A percentile compares a stretch with the other conserved stretches of the same genome.
Conservation (phyloP, 805 yeast genomes). For the Candida maltosa region DNA sequence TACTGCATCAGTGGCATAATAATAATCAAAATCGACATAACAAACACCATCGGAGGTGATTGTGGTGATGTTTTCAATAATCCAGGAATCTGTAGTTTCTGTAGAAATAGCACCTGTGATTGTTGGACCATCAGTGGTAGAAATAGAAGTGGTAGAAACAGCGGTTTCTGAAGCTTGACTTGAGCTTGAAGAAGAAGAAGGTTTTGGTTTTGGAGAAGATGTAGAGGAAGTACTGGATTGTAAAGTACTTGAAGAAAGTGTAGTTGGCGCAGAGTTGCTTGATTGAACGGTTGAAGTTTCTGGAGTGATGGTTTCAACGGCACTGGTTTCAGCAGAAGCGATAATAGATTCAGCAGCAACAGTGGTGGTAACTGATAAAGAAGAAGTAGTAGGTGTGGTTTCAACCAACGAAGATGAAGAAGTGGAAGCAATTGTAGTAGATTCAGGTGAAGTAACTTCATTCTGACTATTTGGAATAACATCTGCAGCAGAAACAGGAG, state of each 20-base stretch:
- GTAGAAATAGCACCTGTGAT: constrained; percentile 23
- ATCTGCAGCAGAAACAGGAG: constrained; percentile 22
- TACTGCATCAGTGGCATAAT: constrained; percentile 25
- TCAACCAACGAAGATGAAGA: constrained; percentile 3
- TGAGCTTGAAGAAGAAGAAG: constrained; percentile 6
- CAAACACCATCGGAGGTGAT: constrained; percentile 28
- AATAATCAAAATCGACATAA: constrained; percentile 35
- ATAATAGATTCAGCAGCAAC: too few relatives aligned
- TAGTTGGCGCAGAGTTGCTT: too few relatives aligned
- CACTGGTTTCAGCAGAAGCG: too few relatives aligned
- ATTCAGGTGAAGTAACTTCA: constrained; percentile 4
- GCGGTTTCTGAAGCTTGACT: constrained; percentile 8
- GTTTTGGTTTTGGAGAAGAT: constrained; percentile 7
- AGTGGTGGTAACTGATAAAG: too few relatives aligned
- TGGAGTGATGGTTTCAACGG: too few relatives aligned
- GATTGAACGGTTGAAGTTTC: too few relatives aligned
- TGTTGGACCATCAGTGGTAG: constrained; percentile 20
- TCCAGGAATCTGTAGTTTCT: constrained; percentile 27
- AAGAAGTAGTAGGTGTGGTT: constrained; percentile 5
- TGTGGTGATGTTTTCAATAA: constrained; percentile 32
- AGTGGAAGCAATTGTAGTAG: not conserved
- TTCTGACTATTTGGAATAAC: constrained; percentile 8
- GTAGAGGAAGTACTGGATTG: constrained; percentile 7
- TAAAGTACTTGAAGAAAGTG: too few relatives aligned
- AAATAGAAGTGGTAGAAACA: constrained; percentile 8